phyloP scores from a whole-genome alignment of 495 filamentous ascomycete species.

The Chaetomidium leptoderma region DNA sequence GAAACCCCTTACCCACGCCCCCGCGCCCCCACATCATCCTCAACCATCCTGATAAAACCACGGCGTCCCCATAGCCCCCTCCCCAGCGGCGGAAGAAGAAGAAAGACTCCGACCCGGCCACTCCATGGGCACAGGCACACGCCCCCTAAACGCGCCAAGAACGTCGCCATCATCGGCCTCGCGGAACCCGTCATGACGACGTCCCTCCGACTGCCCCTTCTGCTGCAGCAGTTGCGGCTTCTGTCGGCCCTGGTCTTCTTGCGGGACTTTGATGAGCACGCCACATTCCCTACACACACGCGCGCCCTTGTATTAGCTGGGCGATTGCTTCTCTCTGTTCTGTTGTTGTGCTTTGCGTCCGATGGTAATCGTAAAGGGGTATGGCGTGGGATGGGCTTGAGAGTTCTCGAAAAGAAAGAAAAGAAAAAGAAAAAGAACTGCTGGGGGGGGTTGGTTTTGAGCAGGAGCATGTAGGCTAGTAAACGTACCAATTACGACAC shows the following conservation, averaged over 20 bases:
- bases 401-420: too few species aligned
- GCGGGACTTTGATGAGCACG: constrained; percentile 67
- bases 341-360: too few species aligned
- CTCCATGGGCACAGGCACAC: constrained; percentile 69
- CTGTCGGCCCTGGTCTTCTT: too few species aligned
- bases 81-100: neutral
- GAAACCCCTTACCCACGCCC: too few species aligned
- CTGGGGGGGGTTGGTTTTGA: too few species aligned
- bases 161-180: neutral
- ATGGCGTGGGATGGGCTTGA: neutral
- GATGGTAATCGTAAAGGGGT: too few species aligned
- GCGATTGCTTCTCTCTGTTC: neutral
- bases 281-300: constrained; percentile 66
- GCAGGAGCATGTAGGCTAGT: too few species aligned
- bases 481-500: constrained; percentile 67
- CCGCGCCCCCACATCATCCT: neutral
- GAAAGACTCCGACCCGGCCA: constrained; percentile 44
- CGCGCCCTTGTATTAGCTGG: neutral
- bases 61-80: neutral
- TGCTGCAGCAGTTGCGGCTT: too few species aligned
- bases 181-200: neutral
- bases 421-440: too few species aligned
- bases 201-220: too few species aligned
- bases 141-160: constrained; percentile 49
- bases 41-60: constrained; percentile 15